Conservation (phyloP, 768 basidiomycete species). For the Lanmaoa rubissima region DNA sequence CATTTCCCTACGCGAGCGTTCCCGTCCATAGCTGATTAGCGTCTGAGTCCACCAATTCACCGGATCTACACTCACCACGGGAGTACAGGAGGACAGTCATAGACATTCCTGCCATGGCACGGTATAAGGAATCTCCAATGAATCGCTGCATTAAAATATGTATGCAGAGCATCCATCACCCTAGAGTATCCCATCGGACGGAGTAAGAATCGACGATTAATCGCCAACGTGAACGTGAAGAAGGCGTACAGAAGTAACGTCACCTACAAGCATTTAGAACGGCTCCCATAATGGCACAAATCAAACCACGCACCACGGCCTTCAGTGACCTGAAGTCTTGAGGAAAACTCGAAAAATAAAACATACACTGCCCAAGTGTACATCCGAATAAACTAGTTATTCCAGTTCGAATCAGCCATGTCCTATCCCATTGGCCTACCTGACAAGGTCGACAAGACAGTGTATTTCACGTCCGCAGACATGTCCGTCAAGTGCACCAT, state of each 20-base stretch:
- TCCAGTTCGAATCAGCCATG: not conserved
- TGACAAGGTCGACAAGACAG: not conserved
- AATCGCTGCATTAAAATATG: not conserved
- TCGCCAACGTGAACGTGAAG: not conserved
- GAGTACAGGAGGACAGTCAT: not conserved
- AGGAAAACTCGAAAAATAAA: conserved; percentile 8
- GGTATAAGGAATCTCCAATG: not conserved
- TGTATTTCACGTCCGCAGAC: not conserved
- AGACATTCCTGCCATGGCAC: not conserved
- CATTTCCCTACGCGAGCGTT: not conserved
- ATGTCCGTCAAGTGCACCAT: not conserved
- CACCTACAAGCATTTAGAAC: not conserved
- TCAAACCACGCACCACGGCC: not conserved
- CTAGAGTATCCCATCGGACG: not conserved
- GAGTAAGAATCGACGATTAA: not conserved
- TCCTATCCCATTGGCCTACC: not conserved
- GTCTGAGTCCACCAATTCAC: not conserved
- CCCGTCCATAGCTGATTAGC: not conserved
- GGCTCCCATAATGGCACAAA: not conserved
- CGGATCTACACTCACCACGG: not conserved
- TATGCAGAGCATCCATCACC: not conserved
- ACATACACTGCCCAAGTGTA: conserved; percentile 5
- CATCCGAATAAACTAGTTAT: conserved; percentile 9
- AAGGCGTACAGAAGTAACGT: not conserved
- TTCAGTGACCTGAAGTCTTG: conserved; percentile 6